Conservation (phyloP, 371 early-diverging fungal genomes). For the Smittium culicis region DNA sequence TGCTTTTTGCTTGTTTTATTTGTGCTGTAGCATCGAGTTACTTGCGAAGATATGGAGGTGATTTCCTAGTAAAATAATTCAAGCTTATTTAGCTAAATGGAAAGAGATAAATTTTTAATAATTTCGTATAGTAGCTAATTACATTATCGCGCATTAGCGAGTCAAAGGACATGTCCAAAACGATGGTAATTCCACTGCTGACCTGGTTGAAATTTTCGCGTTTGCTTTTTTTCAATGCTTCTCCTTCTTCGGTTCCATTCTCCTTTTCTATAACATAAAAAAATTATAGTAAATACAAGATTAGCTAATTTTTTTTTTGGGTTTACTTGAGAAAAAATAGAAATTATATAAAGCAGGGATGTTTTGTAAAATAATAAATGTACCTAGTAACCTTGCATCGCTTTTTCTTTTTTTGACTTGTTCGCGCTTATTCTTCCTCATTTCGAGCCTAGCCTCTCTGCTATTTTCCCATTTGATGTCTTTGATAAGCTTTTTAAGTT, state of each 20-base stretch:
- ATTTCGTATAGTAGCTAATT: too few relatives aligned
- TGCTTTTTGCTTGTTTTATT: slow-evolving; percentile 38
- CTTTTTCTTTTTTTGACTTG: neutral
- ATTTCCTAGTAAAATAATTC: slow-evolving; percentile 33
- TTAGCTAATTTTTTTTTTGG: too few relatives aligned
- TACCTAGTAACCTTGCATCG: neutral
- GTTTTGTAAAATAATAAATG: too few relatives aligned
- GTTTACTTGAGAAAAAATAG: too few relatives aligned
- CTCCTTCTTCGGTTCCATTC: too few relatives aligned
- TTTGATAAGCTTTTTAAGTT: slow-evolving; percentile 4
- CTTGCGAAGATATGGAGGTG: slow-evolving; percentile 48
- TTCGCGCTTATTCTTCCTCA: neutral
- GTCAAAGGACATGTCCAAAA: slow-evolving; percentile 64
- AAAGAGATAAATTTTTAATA: slow-evolving; percentile 6
- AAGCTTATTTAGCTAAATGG: neutral
- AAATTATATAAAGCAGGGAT: too few relatives aligned
- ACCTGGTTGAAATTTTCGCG: neutral
- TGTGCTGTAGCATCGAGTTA: slow-evolving; percentile 49
- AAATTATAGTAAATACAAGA: too few relatives aligned
- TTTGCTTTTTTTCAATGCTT: neutral
- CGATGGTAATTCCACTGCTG: slow-evolving; percentile 36
- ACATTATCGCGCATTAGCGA: slow-evolving; percentile 59
- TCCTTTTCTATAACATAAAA: too few relatives aligned
- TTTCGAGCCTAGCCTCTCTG: neutral
- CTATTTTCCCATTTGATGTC: slow-evolving; percentile 2